Conservation (phyloP, 2,329 filamentous ascomycete species). For the Cordyceps sp. region DNA sequence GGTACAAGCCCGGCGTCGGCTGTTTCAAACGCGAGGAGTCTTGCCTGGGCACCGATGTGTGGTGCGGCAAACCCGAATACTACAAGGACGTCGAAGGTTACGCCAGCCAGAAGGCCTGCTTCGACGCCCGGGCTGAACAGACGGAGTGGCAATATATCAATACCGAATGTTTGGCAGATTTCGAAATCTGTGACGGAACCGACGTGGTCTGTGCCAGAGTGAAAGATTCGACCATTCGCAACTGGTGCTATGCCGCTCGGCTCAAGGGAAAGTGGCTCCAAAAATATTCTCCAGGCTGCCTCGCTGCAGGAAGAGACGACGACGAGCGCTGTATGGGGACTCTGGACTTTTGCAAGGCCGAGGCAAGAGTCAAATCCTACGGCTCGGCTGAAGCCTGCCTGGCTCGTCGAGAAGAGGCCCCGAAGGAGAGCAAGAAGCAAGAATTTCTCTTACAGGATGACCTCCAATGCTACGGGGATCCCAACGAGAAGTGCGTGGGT, state of each 20-base stretch:
- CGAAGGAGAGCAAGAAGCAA: not conserved
- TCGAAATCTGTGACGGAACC: slow-evolving; percentile 1
- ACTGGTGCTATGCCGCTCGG: not conserved
- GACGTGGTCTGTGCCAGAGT: slow-evolving; percentile 1
- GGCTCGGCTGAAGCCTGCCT: not conserved
- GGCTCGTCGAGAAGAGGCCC: not conserved
- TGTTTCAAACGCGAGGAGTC: not conserved
- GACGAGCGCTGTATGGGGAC: slow-evolving; percentile 1
- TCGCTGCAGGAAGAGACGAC: not conserved
- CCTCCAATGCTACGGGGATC: not conserved
- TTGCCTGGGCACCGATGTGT: slow-evolving; percentile 1
- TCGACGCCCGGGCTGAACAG: not conserved
- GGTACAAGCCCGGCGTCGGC: not conserved
- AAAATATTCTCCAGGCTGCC: not conserved
- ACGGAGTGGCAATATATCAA: slow-evolving; percentile 1
- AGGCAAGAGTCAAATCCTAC: not conserved
- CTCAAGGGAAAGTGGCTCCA: not conserved
- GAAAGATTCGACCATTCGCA: not conserved
- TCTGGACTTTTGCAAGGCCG: not conserved
- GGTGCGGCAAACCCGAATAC: slow-evolving; percentile 1
- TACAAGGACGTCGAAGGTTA: not conserved
- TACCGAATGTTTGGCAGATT: not conserved
- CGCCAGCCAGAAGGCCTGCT: not conserved
- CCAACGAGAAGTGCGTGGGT: not conserved
- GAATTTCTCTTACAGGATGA: not conserved